Evolutionary conservation across 1,139 yeast species (phyloP).

Genomic region (Pneumocystis canis): DNA sequence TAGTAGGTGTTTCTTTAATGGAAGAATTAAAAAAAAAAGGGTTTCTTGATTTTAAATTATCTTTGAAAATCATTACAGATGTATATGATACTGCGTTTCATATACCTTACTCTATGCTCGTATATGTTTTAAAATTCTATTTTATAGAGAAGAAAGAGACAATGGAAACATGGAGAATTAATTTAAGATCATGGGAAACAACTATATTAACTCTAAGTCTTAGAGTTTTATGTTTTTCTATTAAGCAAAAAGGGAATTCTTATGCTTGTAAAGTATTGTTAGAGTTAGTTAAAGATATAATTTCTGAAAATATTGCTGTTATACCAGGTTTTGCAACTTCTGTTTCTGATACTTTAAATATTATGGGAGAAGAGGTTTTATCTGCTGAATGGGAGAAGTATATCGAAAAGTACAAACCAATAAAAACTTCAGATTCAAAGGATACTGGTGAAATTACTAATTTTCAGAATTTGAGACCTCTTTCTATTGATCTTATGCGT

Average conservation of each 20-base stretch:
- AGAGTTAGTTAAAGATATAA: not conserved
- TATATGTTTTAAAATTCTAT: not conserved
- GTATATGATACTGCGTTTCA: not conserved
- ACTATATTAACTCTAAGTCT: not conserved
- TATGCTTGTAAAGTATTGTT: not conserved
- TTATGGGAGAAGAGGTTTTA: not conserved
- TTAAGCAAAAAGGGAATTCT: not conserved
- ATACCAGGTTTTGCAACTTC: not conserved
- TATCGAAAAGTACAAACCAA: not conserved
- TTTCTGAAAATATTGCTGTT: not conserved
- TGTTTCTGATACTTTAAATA: not conserved
- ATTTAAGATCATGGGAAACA: not conserved
- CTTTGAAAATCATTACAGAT: not conserved
- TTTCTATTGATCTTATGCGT: conserved; percentile 2
- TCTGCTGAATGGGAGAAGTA: not conserved
- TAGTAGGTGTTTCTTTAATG: not conserved
- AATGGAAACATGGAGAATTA: not conserved
- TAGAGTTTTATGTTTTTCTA: not conserved
- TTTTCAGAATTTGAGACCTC: not conserved
- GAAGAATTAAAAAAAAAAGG: not conserved
- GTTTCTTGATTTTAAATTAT: not conserved
- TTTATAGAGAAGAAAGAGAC: not conserved
- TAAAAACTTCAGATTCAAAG: not conserved
- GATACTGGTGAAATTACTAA: not conserved
- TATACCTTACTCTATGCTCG: not conserved